Conservation (phyloP, 495 filamentous ascomycete species). For the Aspergillus hancockii region DNA sequence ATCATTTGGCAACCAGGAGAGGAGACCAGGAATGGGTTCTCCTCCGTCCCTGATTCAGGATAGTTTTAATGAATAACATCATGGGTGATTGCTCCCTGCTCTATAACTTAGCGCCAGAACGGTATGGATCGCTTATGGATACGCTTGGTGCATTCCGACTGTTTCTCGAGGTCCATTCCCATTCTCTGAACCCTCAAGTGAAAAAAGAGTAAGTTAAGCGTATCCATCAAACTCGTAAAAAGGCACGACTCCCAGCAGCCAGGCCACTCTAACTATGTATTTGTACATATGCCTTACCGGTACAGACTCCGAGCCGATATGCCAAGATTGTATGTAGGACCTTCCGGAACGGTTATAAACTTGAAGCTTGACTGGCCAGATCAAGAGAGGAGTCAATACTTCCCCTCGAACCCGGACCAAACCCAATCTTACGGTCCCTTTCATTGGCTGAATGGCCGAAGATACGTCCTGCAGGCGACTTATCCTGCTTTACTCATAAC, state of each 20-base stretch:
- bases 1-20: conserved; percentile 66
- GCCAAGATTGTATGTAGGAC: neutral
- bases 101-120: neutral
- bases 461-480: neutral
- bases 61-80: conserved; percentile 39
- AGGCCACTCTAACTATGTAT: neutral
- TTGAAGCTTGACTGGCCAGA: too few relatives aligned
- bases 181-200: neutral
- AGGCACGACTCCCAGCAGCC: neutral
- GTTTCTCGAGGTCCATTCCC: neutral
- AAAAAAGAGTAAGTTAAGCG: too few relatives aligned
- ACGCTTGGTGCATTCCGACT: neutral
- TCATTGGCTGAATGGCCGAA: neutral
- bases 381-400: too few relatives aligned
- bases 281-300: neutral
- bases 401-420: too few relatives aligned
- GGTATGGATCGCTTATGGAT: neutral
- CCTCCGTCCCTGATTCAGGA: conserved; percentile 59
- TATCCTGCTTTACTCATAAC: neutral
- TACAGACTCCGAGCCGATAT: neutral
- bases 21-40: conserved; percentile 66
- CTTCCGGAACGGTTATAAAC: too few relatives aligned
- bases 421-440: neutral
- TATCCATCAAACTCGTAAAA: neutral
- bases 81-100: conserved; percentile 4